Evolutionary conservation across 2,329 filamentous ascomycete species (phyloP), one percentile per base, ranked within the genome.

Genomic region (Colletotrichum sp.): DNA sequence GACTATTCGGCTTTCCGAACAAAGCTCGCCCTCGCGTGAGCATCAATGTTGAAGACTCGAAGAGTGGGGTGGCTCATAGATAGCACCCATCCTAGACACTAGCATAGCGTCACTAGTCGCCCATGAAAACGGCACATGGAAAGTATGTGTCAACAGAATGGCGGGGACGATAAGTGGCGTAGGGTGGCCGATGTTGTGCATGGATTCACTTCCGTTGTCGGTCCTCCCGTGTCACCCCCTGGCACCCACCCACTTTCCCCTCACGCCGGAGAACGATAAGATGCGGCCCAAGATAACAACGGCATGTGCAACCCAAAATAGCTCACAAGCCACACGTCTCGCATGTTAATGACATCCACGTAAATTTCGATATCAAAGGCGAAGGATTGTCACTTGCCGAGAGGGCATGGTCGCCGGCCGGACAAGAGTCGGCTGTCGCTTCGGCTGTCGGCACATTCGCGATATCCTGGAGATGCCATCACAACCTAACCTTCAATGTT

Each of bases 61-160:
- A 55, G 52, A 72, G 72, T 75, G 72, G 72, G 72, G 72, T 75
- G 72, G 68, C 68, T 71, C 12, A 30, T 10, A 26, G 67, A 75
- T 75, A 67, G 30, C 36, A 65, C 58, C 10, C 48, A 28, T 55
- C 32, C 15, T 32, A 58, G 30, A 3, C 26, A n/a, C 38, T 24
- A 8, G 38, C 18, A 15, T 36, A 28, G 13, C 28, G 67, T n/a
- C 18, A 48, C 57, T 9, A 3, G 2, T 10, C 60, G 24, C 15
- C 9, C 30, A n/a, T 7, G 4, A 34, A 13, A 15, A 60, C 10
- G 5, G n/a, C 28, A 32, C 13, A 32, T 61, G 8, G 58, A 16
- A 15, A 36, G 15, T 15, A 52, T 26, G 30, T 38, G 12, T 34
- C 26, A 34, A 13, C 52, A 61, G 72, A 74, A 52, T 60, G 36